Conservation (phyloP, 306 rosid genomes). For the Begonia peltatifolia region DNA sequence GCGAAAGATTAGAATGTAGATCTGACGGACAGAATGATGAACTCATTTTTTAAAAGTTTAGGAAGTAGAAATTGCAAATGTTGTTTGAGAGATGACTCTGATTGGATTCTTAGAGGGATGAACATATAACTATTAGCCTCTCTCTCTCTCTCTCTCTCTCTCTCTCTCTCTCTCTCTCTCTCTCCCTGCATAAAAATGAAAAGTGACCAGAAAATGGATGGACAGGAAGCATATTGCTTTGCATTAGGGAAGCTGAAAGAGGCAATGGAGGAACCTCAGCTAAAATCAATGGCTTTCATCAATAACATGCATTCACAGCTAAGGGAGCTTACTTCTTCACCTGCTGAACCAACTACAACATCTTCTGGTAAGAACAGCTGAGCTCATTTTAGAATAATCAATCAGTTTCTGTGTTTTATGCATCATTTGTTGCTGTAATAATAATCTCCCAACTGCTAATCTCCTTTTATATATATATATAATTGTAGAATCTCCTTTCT, state of each 20-base stretch:
- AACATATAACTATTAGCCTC: not conserved
- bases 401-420: too few relatives aligned
- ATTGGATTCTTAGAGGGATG: too few relatives aligned
- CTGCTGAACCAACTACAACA: conserved; percentile 2
- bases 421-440: too few relatives aligned
- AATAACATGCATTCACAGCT: conserved; percentile 65
- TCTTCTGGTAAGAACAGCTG: not conserved
- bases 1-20: too few relatives aligned
- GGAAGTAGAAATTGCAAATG: not conserved
- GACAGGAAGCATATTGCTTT: conserved; percentile 66
- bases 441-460: too few relatives aligned
- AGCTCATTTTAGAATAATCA: too few relatives aligned
- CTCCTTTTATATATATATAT: too few relatives aligned
- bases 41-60: not conserved
- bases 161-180: conserved; percentile 2
- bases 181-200: not conserved
- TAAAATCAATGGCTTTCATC: conserved; percentile 56
- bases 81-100: not conserved
- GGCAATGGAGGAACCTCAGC: conserved; percentile 76
- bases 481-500: too few relatives aligned
- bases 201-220: not conserved
- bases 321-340: conserved; percentile 46
- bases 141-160: not conserved
- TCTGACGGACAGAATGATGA: too few relatives aligned
- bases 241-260: conserved; percentile 59